Base-by-base conservation (phyloP, 1,139 yeast species). In the Hyphopichia khmerensis region DNA sequence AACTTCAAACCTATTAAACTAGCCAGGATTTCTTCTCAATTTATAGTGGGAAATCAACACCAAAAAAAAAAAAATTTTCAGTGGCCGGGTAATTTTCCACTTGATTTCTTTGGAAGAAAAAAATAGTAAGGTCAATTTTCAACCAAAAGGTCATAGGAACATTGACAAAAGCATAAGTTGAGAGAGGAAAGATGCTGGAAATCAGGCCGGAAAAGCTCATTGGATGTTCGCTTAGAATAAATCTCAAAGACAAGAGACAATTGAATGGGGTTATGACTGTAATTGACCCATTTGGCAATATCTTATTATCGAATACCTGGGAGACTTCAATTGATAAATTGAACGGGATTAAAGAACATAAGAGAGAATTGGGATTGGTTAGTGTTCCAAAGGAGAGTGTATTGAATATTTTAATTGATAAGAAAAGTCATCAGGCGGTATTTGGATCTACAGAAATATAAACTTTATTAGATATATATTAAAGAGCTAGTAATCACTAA, bases 221-320 rank as follows among this genome's bases (percentile, higher is more conserved):
- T 29, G 77, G 77, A 3, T 44, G 62, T 16, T 58, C 50, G 33
- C 51, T 73, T 31, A 56, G 59, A 36, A 50, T 73, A 16, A 49
- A 52, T 14, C 54, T 71, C 37, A 52, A 50, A 2, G 77, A 73
- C 42, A 48, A 57, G 3, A 53, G 78, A 36, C 52, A 56, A 1
- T 50, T 73, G 18, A 69, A 67, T 32, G 79, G 79, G 1, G 54
- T 67, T 2, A 56, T 73, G 35, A 67, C 76, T 1, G 77, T 65
- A 4, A 62, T 72, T 16, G 79, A 73, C 47, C 77, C 77, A 1
- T 73, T 71, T 56, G 79, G 79, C 1, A 72, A 73, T 48, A 48
- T 73, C 38, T 57, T 73, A 15, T 45, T 73, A 40, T 60, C 71
- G 13, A 62, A 69, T 45, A 68, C 64, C 3, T 59, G 49, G 43